Percentiles rank a stretch among this genome's conserved stretches.
Conservation (phyloP, 306 rosid species). For the Prunus padus region DNA sequence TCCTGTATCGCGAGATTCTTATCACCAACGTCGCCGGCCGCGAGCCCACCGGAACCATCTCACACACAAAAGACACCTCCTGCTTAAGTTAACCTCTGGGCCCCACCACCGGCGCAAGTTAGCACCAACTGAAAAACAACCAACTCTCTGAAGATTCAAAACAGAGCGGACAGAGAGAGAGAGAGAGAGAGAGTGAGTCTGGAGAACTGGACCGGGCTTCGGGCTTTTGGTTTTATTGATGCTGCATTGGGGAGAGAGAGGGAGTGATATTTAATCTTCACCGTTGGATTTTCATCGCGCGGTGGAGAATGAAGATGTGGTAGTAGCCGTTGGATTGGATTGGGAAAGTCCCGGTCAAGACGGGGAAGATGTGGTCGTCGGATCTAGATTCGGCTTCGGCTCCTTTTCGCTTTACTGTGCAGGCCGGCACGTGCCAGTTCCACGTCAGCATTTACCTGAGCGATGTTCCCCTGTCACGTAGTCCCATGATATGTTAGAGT, state of each 20-base stretch:
- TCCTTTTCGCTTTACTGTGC: conserved; percentile 51
- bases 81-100: background rate
- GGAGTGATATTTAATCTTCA: conserved; percentile 31
- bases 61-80: background rate
- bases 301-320: background rate
- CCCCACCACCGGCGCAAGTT: conserved; percentile 2
- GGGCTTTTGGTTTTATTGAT: conserved; percentile 35
- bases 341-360: conserved; percentile 30
- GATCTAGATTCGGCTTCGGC: conserved; percentile 41
- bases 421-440: conserved; percentile 70
- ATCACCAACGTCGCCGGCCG: conserved; percentile 26
- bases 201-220: conserved; percentile 32
- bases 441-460: background rate
- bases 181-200: background rate
- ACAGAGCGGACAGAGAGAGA: background rate
- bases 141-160: background rate
- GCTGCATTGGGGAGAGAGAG: conserved; percentile 8
- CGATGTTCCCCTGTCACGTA: background rate
- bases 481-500: background rate
- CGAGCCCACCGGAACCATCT: conserved; percentile 53
- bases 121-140: conserved; percentile 18
- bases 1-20: conserved; percentile 54
- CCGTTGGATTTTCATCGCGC: conserved; percentile 36
- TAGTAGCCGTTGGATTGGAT: conserved; percentile 23
- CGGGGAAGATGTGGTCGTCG: conserved; percentile 52